phyloP scores from a whole-genome alignment of 108 stramenopile genomes.

The Aurantiochytrium sp. region DNA sequence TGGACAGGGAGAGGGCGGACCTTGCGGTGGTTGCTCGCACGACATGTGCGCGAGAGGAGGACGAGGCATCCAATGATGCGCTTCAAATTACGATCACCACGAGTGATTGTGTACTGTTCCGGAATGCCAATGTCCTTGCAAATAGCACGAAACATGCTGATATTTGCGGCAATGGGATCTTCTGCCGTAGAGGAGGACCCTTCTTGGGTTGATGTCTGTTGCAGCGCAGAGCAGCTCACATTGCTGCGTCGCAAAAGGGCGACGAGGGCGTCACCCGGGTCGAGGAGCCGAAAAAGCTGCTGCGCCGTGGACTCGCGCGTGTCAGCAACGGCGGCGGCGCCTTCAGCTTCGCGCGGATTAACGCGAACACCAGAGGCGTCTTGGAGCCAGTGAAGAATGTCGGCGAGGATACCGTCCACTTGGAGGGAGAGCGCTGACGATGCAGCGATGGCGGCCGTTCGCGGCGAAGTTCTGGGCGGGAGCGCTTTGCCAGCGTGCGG shows the following conservation, averaged over 20 bases:
- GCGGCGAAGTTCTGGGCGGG: background rate
- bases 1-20: background rate
- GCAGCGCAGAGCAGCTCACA: too few species aligned
- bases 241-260: too few species aligned
- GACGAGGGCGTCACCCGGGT: too few species aligned
- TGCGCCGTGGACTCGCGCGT: too few species aligned
- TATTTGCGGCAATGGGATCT: background rate
- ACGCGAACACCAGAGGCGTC: background rate
- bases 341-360: background rate
- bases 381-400: background rate
- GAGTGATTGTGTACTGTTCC: background rate
- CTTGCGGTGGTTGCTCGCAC: background rate
- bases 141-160: background rate
- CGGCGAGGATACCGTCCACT: background rate
- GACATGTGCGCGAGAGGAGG: background rate
- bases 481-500: background rate
- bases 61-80: conserved; percentile 12
- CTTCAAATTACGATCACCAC: background rate
- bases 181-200: too few species aligned
- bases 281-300: too few species aligned
- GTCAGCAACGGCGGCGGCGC: background rate
- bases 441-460: background rate
- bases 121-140: background rate
- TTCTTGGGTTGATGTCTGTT: too few species aligned
- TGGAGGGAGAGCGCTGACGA: background rate